phyloP scores from a whole-genome alignment of 176 grass and related monocot genomes.

The Carex kokanica region DNA sequence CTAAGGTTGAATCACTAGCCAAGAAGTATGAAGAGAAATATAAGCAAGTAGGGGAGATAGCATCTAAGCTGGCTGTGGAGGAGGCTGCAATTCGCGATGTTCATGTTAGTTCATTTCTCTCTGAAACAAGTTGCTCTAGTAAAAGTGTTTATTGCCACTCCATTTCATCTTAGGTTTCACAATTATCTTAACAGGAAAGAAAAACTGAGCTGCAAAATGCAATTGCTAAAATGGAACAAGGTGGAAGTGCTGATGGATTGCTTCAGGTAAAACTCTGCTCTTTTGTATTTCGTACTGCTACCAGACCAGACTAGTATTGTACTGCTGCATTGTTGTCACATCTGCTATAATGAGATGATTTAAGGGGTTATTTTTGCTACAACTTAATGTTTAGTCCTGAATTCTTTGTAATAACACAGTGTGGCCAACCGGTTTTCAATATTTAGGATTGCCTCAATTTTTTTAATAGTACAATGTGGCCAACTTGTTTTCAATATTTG shows the following conservation, averaged over 20 bases:
- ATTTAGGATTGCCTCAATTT: background rate
- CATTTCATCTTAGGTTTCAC: slow-evolving; percentile 13
- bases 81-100: slow-evolving; percentile 78
- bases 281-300: background rate
- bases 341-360: slow-evolving; percentile 20
- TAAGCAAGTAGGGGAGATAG: slow-evolving; percentile 93
- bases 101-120: slow-evolving; percentile 50
- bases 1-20: slow-evolving; percentile 79
- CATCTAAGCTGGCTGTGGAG: slow-evolving; percentile 85
- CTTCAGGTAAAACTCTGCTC: slow-evolving; percentile 63
- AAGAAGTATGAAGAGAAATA: slow-evolving; percentile 99
- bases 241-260: slow-evolving; percentile 93
- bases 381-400: no score
- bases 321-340: background rate
- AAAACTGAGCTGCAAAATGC: slow-evolving; percentile 91
- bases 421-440: background rate
- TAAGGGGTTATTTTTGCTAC: background rate
- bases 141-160: background rate
- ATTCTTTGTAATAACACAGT: background rate
- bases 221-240: slow-evolving; percentile 96
- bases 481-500: background rate
- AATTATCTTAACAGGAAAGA: slow-evolving; percentile 66
- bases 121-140: slow-evolving; percentile 1
- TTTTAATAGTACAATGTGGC: background rate
- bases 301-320: background rate